Evolutionary conservation across 208 protist genomes (phyloP).

Genomic region (Acanthamoeba quina): DNA sequence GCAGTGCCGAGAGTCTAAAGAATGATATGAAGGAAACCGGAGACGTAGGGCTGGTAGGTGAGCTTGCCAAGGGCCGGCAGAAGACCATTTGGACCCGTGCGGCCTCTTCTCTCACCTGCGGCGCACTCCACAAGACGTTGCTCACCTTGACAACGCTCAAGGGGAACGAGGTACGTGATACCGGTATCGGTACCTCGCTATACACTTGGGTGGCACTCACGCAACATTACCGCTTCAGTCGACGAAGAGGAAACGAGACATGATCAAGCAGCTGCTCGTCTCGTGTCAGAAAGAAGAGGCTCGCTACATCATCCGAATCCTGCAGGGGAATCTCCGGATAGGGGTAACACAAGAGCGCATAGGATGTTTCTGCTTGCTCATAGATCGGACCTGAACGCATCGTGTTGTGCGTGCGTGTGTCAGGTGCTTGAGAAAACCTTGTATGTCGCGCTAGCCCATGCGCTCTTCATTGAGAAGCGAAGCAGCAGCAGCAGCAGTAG

Average conservation of each 20-base stretch:
- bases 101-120: neutral
- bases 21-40: slow-evolving; percentile 47
- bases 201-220: no score
- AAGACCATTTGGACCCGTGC: slow-evolving; percentile 19
- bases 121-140: slow-evolving; percentile 26
- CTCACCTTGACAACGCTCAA: slow-evolving; percentile 1
- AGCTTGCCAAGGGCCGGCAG: slow-evolving; percentile 43
- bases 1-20: slow-evolving; percentile 28
- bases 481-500: no score
- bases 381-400: neutral
- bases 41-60: slow-evolving; percentile 41
- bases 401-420: no score
- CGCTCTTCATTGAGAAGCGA: slow-evolving; percentile 3
- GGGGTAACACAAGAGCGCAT: neutral
- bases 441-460: slow-evolving; percentile 11
- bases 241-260: slow-evolving; percentile 47
- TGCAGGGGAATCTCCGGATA: slow-evolving; percentile 42
- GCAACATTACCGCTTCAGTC: neutral
- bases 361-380: no score
- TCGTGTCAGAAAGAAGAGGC: slow-evolving; percentile 12
- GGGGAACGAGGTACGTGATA: slow-evolving; percentile 11
- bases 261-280: slow-evolving; percentile 47
- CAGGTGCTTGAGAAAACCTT: slow-evolving; percentile 61
- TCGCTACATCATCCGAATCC: slow-evolving; percentile 51
- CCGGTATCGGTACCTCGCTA: no score